These are phyloP conservation scores for Sapria himalayana DNA, from an alignment of 345 rosid species.

Conservation along the genomic window DNA sequence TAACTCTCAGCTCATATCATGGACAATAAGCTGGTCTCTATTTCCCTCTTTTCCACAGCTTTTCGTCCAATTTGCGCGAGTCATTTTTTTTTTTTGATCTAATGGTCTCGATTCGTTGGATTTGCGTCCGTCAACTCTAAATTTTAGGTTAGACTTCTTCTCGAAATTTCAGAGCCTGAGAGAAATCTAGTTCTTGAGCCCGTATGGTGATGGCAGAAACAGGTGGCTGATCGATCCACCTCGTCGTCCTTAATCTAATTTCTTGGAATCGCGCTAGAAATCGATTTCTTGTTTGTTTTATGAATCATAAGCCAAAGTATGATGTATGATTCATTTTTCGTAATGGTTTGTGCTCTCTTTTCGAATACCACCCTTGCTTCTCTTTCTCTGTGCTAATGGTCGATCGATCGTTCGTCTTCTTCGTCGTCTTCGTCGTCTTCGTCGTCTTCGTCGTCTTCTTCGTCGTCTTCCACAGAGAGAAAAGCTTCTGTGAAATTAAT, in stretches of 20 bases:
- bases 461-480: too few species aligned
- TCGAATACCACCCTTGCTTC: too few species aligned
- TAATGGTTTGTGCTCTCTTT: too few species aligned
- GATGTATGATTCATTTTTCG: too few species aligned
- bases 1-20: not conserved
- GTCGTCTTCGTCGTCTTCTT: too few species aligned
- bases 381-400: too few species aligned
- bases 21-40: not conserved
- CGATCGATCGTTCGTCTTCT: too few species aligned
- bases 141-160: not conserved
- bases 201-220: slow-evolving; percentile 41
- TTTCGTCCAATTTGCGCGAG: not conserved
- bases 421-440: too few species aligned
- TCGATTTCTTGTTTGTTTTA: too few species aligned
- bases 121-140: not conserved
- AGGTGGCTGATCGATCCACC: slow-evolving; percentile 26
- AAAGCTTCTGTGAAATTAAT: too few species aligned
- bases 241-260: too few species aligned
- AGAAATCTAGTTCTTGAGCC: slow-evolving; percentile 7
- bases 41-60: not conserved
- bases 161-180: not conserved
- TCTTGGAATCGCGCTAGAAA: not conserved
- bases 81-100: not conserved
- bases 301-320: too few species aligned
- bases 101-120: not conserved